Percentiles rank a stretch among this genome's conserved stretches.
phyloP scores from a whole-genome alignment of 345 rosid genomes.

The Pistacia vera region DNA sequence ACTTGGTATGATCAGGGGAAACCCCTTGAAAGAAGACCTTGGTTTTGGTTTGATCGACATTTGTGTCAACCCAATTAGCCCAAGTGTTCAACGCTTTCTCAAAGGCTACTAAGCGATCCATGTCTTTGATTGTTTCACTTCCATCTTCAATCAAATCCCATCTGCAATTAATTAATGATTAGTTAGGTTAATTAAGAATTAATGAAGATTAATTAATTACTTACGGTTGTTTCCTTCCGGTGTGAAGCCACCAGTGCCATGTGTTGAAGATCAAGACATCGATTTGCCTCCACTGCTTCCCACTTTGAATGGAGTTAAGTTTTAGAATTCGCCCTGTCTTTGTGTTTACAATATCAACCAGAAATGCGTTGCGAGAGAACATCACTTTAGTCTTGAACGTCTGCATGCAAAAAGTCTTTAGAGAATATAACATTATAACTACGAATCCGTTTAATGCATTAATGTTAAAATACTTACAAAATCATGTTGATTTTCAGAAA shows the following conservation, averaged over 20 bases:
- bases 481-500: too few relatives aligned
- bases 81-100: slow-evolving; percentile 68
- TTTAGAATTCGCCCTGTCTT: slow-evolving; percentile 47
- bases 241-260: slow-evolving; percentile 99
- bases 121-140: slow-evolving; percentile 40
- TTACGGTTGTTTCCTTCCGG: slow-evolving; percentile 74
- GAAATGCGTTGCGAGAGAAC: slow-evolving; percentile 71
- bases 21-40: slow-evolving; percentile 69
- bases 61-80: slow-evolving; percentile 64
- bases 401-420: slow-evolving; percentile 26
- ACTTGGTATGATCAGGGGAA: slow-evolving; percentile 67
- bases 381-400: slow-evolving; percentile 41
- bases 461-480: too few relatives aligned
- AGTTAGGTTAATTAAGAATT: too few relatives aligned
- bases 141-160: slow-evolving; percentile 58
- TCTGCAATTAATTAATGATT: slow-evolving; percentile 25
- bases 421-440: too few relatives aligned
- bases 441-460: too few relatives aligned
- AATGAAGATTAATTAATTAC: neutral
- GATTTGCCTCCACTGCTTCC: slow-evolving; percentile 50
- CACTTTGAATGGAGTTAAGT: slow-evolving; percentile 57
- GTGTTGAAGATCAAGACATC: slow-evolving; percentile 70
- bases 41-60: slow-evolving; percentile 50
- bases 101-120: slow-evolving; percentile 60
- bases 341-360: slow-evolving; percentile 56